Conservation (phyloP, 495 filamentous ascomycete genomes). For the Penicillium cosmopolitanum region DNA sequence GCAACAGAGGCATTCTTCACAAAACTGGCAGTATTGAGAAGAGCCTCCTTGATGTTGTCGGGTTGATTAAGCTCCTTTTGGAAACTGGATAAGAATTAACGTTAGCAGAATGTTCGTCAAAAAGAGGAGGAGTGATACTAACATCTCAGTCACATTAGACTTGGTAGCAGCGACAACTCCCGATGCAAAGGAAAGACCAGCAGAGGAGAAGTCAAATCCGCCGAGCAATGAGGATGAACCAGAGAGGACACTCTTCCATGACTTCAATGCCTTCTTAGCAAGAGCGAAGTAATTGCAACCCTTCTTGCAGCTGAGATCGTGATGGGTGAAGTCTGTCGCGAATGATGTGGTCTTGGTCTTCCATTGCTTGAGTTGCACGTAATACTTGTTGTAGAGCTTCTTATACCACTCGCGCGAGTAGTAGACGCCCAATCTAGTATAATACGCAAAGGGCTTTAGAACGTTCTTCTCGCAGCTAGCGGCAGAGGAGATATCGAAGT, state of each 20-base stretch:
- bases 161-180: neutral
- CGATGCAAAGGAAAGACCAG: slow-evolving; percentile 5
- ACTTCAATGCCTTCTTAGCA: neutral
- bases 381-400: neutral
- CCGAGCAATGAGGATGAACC: neutral
- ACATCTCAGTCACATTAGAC: slow-evolving; percentile 1
- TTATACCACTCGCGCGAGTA: slow-evolving; percentile 4
- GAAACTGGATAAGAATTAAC: neutral
- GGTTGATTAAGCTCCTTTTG: neutral
- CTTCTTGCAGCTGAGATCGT: neutral
- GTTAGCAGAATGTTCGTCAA: neutral
- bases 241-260: neutral
- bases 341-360: neutral
- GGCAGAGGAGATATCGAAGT: slow-evolving; percentile 3
- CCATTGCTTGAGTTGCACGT: neutral
- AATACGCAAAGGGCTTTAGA: neutral
- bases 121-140: neutral
- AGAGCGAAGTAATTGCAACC: neutral
- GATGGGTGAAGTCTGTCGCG: neutral
- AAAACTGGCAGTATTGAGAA: neutral
- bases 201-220: neutral
- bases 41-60: neutral
- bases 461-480: slow-evolving; percentile 6
- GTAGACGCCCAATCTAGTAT: neutral
- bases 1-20: neutral